Percentiles rank a stretch among this genome's conserved stretches.
Evolutionary conservation across 148 eudicot species (phyloP).

Genomic region (Chenopodium album): DNA sequence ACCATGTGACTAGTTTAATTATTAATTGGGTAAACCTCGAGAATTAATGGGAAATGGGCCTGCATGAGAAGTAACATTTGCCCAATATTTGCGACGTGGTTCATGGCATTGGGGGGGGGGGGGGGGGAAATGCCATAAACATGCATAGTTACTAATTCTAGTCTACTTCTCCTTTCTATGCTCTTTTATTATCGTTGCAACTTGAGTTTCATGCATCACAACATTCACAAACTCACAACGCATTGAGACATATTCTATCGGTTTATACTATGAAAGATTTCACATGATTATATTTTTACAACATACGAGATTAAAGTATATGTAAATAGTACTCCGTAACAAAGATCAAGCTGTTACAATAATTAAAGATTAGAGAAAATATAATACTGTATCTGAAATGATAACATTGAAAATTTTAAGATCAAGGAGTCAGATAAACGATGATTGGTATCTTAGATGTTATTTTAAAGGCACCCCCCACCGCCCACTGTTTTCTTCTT

Average conservation of each 20-base stretch:
- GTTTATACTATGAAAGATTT: too few species aligned
- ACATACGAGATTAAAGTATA: too few species aligned
- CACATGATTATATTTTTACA: too few species aligned
- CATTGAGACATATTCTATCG: too few species aligned
- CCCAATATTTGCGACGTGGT: slow-evolving; percentile 16
- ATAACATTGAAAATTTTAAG: background rate
- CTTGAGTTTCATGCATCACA: too few species aligned
- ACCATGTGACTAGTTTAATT: background rate
- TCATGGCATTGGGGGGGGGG: background rate
- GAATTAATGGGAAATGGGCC: too few species aligned
- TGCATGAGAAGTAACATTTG: background rate
- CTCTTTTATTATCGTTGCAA: too few species aligned
- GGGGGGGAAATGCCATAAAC: background rate
- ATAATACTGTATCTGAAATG: background rate
- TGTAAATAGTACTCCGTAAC: too few species aligned
- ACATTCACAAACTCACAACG: too few species aligned
- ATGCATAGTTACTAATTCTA: background rate
- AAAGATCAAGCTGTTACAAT: too few species aligned
- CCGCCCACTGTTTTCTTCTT: background rate
- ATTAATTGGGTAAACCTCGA: background rate
- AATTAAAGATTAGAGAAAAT: too few species aligned
- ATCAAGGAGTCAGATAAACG: background rate
- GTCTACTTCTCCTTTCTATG: background rate
- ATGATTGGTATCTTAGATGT: background rate
- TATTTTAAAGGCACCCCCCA: background rate